A percentile compares a stretch with the other conserved stretches of the same genome.
These are phyloP conservation scores for Elongisporangium prolatum DNA, from an alignment of 352 stramenopile genomes.

Conservation along the genomic window DNA sequence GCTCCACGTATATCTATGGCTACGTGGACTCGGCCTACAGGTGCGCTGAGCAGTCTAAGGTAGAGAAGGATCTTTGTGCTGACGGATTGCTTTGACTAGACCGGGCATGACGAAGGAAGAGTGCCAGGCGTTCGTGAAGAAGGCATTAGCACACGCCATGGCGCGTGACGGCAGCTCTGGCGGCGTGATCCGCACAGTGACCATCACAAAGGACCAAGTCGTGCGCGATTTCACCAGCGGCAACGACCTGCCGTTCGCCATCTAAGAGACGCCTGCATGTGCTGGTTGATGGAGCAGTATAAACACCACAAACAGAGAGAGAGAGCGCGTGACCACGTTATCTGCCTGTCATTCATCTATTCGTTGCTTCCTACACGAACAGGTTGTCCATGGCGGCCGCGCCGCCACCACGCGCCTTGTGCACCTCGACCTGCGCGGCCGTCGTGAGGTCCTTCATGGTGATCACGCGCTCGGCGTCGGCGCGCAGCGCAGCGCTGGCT, in stretches of 20 bases:
- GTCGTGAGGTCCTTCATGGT: slow-evolving; percentile 77
- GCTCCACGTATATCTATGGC: slow-evolving; percentile 98
- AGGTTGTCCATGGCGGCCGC: slow-evolving; percentile 70
- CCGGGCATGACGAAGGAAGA: slow-evolving; percentile 97
- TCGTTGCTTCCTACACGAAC: slow-evolving; percentile 47
- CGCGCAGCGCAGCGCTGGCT: slow-evolving; percentile 59
- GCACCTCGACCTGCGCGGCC: slow-evolving; percentile 67
- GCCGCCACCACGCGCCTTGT: slow-evolving; percentile 56
- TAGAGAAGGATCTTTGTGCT: slow-evolving; percentile 3
- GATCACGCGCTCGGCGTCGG: slow-evolving; percentile 56
- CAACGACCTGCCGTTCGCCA: slow-evolving; percentile 87
- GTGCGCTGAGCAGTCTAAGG: slow-evolving; percentile 18
- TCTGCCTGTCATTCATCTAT: too few relatives aligned
- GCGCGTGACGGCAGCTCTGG: slow-evolving; percentile 97
- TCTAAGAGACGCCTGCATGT: slow-evolving; percentile 39
- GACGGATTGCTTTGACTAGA: slow-evolving; percentile 23
- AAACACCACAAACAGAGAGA: background rate
- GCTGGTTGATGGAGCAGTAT: background rate
- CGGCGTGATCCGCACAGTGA: slow-evolving; percentile 96
- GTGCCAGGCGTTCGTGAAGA: slow-evolving; percentile 93
- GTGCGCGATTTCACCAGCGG: slow-evolving; percentile 91
- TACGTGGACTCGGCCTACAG: slow-evolving; percentile 94
- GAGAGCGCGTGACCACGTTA: background rate
- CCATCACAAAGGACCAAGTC: slow-evolving; percentile 90
- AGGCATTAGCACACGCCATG: slow-evolving; percentile 96